These are phyloP conservation scores for Smallanthus sonchifolius DNA, from an alignment of 129 eudicot species.

Conservation along the genomic window DNA sequence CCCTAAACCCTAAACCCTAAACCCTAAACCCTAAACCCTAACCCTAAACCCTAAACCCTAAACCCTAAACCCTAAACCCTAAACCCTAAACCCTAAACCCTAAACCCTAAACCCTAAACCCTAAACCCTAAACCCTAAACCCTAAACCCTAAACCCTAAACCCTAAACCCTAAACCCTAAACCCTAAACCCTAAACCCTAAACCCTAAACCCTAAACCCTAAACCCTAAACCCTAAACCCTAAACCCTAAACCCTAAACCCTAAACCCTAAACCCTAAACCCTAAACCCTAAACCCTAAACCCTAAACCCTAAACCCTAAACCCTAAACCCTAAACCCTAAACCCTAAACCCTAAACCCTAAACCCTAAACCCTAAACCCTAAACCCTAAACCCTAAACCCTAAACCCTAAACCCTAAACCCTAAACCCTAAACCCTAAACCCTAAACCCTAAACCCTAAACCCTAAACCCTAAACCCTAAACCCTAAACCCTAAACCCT, in stretches of 20 bases:
- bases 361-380: slow-evolving; percentile 18
- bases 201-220: slow-evolving; percentile 23
- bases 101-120: background rate
- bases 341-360: slow-evolving; percentile 13
- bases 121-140: slow-evolving; percentile 7
- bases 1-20: slow-evolving; percentile 9
- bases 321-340: slow-evolving; percentile 12
- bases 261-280: slow-evolving; percentile 10
- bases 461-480: slow-evolving; percentile 2
- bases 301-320: slow-evolving; percentile 19
- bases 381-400: slow-evolving; percentile 16
- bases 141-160: slow-evolving; percentile 7
- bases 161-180: background rate
- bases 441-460: background rate
- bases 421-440: slow-evolving; percentile 13
- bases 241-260: slow-evolving; percentile 16
- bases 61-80: background rate
- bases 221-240: slow-evolving; percentile 26
- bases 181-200: slow-evolving; percentile 10
- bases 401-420: slow-evolving; percentile 21
- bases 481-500: slow-evolving; percentile 9
- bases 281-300: slow-evolving; percentile 9
- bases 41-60: slow-evolving; percentile 4
- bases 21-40: slow-evolving; percentile 12
- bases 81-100: background rate